Conservation (phyloP, 305 asterid species). For the Withania somnifera region DNA sequence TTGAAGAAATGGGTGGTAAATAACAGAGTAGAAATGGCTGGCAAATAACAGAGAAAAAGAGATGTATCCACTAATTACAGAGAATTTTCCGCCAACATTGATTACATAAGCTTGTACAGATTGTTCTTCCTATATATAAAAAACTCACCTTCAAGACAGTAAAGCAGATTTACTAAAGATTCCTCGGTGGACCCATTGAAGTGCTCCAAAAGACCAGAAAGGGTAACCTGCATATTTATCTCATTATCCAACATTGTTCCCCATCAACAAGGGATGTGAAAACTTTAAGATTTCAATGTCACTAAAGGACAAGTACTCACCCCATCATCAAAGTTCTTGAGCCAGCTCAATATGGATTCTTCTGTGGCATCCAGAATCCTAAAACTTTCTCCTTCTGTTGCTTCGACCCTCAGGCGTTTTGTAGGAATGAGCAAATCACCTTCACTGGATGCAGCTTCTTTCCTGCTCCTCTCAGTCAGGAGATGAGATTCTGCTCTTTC, state of each 20-base stretch:
- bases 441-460: slow-evolving; percentile 8
- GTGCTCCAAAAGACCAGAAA: slow-evolving; percentile 47
- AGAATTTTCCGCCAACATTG: too few species aligned
- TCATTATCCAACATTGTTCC: background rate
- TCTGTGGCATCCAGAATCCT: slow-evolving; percentile 35
- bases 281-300: background rate
- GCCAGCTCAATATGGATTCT: slow-evolving; percentile 41
- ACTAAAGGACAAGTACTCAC: slow-evolving; percentile 28
- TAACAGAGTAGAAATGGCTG: background rate
- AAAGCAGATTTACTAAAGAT: slow-evolving; percentile 35
- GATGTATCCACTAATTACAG: background rate
- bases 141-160: slow-evolving; percentile 63
- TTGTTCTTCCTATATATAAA: slow-evolving; percentile 50
- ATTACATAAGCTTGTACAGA: slow-evolving; percentile 49
- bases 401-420: slow-evolving; percentile 54
- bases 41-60: background rate
- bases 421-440: slow-evolving; percentile 16
- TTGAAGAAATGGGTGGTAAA: background rate
- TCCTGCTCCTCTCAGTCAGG: slow-evolving; percentile 2
- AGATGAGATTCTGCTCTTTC: slow-evolving; percentile 12
- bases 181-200: slow-evolving; percentile 55
- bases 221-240: slow-evolving; percentile 42
- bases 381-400: slow-evolving; percentile 16
- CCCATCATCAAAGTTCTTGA: slow-evolving; percentile 55
- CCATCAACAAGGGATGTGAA: background rate